A percentile compares a stretch with the other conserved stretches of the same genome.
Conservation (phyloP, 1,284 basidiomycete species). For the Sporisorium exsertum region DNA sequence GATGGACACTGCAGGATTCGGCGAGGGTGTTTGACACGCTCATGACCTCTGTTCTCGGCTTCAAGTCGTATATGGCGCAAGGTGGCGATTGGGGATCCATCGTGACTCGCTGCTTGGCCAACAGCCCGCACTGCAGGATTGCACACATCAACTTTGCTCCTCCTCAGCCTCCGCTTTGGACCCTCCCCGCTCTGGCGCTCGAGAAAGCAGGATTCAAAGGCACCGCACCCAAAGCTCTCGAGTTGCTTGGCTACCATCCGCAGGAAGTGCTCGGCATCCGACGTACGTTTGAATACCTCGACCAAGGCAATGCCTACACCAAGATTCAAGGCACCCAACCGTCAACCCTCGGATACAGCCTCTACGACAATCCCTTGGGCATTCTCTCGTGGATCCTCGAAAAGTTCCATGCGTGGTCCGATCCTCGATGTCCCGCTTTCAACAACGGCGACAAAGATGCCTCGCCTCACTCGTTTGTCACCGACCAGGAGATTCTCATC, state of each 20-base stretch:
- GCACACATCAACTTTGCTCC: conserved; percentile 55
- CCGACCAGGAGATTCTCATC: conserved; percentile 52
- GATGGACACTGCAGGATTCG: conserved; percentile 48
- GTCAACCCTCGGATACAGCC: conserved; percentile 28
- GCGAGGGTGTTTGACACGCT: conserved; percentile 54
- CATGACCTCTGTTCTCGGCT: conserved; percentile 55
- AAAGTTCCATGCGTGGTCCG: conserved; percentile 57
- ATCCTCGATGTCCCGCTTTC: conserved; percentile 56
- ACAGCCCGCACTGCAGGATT: conserved; percentile 49
- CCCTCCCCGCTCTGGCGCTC: conserved; percentile 25
- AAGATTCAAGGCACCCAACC: conserved; percentile 34
- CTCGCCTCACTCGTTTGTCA: conserved; percentile 25
- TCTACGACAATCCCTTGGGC: conserved; percentile 40
- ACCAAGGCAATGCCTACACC: conserved; percentile 32
- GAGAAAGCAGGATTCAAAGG: conserved; percentile 25
- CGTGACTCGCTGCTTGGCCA: conserved; percentile 52
- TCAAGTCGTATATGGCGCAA: conserved; percentile 53
- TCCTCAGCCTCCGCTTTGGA: conserved; percentile 41
- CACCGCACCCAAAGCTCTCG: conserved; percentile 4
- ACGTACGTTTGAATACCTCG: conserved; percentile 30
- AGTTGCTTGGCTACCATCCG: conserved; percentile 31
- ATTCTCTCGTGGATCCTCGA: conserved; percentile 47
- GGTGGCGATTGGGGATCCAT: conserved; percentile 61
- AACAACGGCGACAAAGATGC: conserved; percentile 10
- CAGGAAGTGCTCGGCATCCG: conserved; percentile 31